Percentiles rank a stretch among this genome's conserved stretches.
Conservation (phyloP, 192 early-diverging fungal species). For the Gaertneriomyces semiglobifer region DNA sequence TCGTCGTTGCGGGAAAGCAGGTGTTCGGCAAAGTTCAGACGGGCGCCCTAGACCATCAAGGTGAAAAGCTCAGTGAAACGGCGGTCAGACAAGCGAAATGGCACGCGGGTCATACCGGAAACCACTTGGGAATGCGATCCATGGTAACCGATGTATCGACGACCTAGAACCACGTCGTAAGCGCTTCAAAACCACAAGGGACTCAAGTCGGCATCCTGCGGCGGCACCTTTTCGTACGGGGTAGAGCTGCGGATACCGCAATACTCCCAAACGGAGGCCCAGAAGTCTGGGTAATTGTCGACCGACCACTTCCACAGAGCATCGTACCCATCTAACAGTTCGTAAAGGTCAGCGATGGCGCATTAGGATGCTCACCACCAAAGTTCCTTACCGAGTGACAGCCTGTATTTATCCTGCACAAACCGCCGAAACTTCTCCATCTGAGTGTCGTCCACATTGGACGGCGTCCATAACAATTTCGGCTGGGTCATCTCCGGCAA, state of each 20-base stretch:
- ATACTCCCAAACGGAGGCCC: slow-evolving; percentile 83
- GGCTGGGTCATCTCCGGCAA: slow-evolving; percentile 6
- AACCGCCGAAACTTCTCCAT: slow-evolving; percentile 71
- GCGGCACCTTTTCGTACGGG: slow-evolving; percentile 27
- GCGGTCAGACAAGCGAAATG: not conserved
- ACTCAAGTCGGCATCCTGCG: not conserved
- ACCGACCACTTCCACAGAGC: slow-evolving; percentile 86
- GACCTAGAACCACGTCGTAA: slow-evolving; percentile 35
- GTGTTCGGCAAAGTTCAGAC: slow-evolving; percentile 92
- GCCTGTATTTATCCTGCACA: slow-evolving; percentile 65
- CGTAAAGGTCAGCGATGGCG: slow-evolving; percentile 8
- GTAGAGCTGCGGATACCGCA: slow-evolving; percentile 53
- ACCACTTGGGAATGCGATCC: slow-evolving; percentile 90
- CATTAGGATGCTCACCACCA: slow-evolving; percentile 6
- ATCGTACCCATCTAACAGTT: slow-evolving; percentile 51
- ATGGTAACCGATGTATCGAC: slow-evolving; percentile 72
- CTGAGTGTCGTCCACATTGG: slow-evolving; percentile 49
- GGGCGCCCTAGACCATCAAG: slow-evolving; percentile 45
- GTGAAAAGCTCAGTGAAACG: not conserved
- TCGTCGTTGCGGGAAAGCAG: slow-evolving; percentile 57
- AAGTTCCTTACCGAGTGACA: slow-evolving; percentile 52
- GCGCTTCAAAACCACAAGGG: not conserved
- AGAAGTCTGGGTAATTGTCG: slow-evolving; percentile 71
- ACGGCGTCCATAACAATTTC: slow-evolving; percentile 60
- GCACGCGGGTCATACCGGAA: slow-evolving; percentile 39